Evolutionary conservation across 2,329 filamentous ascomycete species (phyloP).

Genomic region (Ophiocordyceps unilateralis): DNA sequence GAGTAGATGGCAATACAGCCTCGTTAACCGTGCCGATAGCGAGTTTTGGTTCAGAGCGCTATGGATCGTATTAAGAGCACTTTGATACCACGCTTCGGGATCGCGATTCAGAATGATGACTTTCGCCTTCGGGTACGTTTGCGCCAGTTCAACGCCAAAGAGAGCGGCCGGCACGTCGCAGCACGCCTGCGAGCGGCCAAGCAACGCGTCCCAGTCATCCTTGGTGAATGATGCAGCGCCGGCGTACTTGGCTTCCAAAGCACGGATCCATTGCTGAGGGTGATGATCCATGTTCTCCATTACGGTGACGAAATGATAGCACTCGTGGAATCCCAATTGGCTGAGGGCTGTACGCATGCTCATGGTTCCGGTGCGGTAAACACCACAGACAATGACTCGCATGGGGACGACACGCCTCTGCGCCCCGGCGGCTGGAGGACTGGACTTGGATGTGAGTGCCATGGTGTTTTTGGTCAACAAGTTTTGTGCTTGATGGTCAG

Average conservation of each 20-base stretch:
- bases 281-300: conserved; percentile 43
- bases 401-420: conserved; percentile 16
- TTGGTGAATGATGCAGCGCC: conserved; percentile 31
- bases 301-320: not conserved
- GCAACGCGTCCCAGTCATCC: conserved; percentile 51
- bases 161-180: conserved; percentile 52
- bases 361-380: conserved; percentile 20
- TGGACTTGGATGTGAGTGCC: no score
- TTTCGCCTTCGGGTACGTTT: conserved; percentile 58
- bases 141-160: conserved; percentile 52
- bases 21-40: conserved; percentile 2
- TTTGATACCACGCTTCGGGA: conserved; percentile 43
- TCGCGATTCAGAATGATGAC: conserved; percentile 50
- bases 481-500: no score
- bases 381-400: conserved; percentile 21
- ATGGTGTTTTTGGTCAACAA: no score
- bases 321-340: not conserved
- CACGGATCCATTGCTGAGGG: conserved; percentile 50
- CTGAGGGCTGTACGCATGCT: conserved; percentile 7
- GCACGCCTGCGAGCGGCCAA: conserved; percentile 50
- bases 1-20: conserved; percentile 12
- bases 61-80: conserved; percentile 49
- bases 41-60: conserved; percentile 31
- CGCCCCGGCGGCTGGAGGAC: no score
- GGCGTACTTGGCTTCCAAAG: conserved; percentile 35